phyloP scores from a whole-genome alignment of 1,284 basidiomycete genomes.

The Cutaneotrichosporon sp. region DNA sequence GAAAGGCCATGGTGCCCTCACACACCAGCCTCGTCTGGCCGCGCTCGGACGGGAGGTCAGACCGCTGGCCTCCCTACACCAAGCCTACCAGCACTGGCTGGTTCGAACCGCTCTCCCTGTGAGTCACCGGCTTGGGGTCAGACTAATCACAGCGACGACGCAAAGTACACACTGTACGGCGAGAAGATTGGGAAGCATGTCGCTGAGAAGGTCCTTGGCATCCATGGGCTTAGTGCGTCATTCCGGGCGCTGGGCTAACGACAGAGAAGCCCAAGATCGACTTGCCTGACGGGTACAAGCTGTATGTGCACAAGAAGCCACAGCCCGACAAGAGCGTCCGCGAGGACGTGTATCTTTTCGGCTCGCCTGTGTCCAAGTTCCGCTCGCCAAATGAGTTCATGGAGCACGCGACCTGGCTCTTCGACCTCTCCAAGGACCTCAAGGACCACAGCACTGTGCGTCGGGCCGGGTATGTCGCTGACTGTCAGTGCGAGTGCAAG shows the following conservation, averaged over 20 bases:
- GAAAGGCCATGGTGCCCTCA: neutral
- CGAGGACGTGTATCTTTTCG: constrained; percentile 40
- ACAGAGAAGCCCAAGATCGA: constrained; percentile 18
- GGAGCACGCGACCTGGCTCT: constrained; percentile 41
- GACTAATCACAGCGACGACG: constrained; percentile 15
- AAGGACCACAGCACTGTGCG: constrained; percentile 35
- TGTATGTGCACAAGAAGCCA: constrained; percentile 38
- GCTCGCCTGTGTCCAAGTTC: constrained; percentile 32
- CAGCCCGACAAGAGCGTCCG: constrained; percentile 23
- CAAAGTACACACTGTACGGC: constrained; percentile 35
- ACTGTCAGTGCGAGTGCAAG: constrained; percentile 37
- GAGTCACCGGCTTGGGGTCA: constrained; percentile 3
- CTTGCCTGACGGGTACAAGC: constrained; percentile 38
- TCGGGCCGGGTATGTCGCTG: neutral
- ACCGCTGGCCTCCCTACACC: constrained; percentile 11
- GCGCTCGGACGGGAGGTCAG: constrained; percentile 17
- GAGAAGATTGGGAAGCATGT: constrained; percentile 32
- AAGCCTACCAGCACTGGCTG: constrained; percentile 10
- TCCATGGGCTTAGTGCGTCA: constrained; percentile 20
- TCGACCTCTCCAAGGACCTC: constrained; percentile 33
- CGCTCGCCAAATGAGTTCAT: constrained; percentile 34
- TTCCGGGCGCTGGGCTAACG: constrained; percentile 5
- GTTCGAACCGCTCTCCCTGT: constrained; percentile 22
- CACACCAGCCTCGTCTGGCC: constrained; percentile 19
- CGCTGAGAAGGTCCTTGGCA: constrained; percentile 18